Percentiles rank a stretch among this genome's conserved stretches.
Evolutionary conservation across 2,329 filamentous ascomycete species (phyloP).

Genomic region (Penicillium hesseltinei): DNA sequence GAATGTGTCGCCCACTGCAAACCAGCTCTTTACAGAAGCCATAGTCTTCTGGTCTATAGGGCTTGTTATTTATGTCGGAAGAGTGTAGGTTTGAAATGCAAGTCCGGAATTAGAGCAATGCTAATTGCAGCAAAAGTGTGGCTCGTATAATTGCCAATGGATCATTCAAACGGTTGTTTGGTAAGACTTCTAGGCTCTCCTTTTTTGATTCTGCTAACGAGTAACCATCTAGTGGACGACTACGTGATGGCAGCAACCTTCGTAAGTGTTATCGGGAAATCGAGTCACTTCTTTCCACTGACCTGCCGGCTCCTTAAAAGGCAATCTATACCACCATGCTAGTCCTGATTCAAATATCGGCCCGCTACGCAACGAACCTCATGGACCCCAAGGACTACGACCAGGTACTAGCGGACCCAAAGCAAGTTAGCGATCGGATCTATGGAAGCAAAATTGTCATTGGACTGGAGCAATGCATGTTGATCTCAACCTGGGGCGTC

Average conservation of each 20-base stretch:
- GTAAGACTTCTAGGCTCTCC: conserved; percentile 14
- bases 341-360: conserved; percentile 38
- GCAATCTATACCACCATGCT: conserved; percentile 36
- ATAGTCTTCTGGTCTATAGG: conserved; percentile 33
- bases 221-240: conserved; percentile 32
- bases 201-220: background rate
- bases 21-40: conserved; percentile 29
- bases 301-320: conserved; percentile 16
- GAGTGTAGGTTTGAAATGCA: conserved; percentile 25
- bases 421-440: conserved; percentile 45
- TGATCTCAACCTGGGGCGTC: conserved; percentile 50
- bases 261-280: conserved; percentile 26
- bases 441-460: conserved; percentile 52
- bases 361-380: conserved; percentile 39
- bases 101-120: background rate
- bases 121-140: conserved; percentile 20
- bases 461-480: conserved; percentile 51
- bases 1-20: conserved; percentile 30
- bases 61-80: conserved; percentile 27
- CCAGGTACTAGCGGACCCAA: conserved; percentile 32
- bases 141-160: conserved; percentile 31
- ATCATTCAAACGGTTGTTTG: conserved; percentile 28
- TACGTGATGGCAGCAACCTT: conserved; percentile 40
- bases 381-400: conserved; percentile 37
- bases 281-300: background rate